Conservation (phyloP, 1,139 yeast species). For the Kodamaea derodonti region DNA sequence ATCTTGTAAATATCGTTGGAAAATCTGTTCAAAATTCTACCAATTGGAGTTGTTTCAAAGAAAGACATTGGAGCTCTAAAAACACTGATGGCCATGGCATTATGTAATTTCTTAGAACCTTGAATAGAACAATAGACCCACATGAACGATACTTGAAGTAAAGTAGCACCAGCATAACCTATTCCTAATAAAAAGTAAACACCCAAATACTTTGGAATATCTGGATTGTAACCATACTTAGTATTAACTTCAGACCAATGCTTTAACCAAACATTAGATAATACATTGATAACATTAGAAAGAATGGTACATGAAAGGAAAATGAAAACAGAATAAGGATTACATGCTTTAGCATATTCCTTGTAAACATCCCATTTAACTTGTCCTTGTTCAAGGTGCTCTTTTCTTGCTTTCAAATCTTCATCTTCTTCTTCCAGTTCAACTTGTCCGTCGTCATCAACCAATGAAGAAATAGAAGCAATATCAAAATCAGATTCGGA, state of each 20-base stretch:
- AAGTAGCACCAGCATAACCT: constrained; percentile 51
- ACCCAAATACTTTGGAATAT: constrained; percentile 65
- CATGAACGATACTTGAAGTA: constrained; percentile 65
- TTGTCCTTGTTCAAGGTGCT: constrained; percentile 88
- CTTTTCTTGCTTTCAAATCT: constrained; percentile 43
- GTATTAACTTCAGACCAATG: constrained; percentile 95
- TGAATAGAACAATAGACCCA: constrained; percentile 84
- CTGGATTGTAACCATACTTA: constrained; percentile 63
- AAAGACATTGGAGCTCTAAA: constrained; percentile 94
- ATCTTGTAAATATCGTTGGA: constrained; percentile 91
- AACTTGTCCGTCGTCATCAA: constrained; percentile 21
- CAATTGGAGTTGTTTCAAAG: constrained; percentile 96
- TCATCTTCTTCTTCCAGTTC: constrained; percentile 30
- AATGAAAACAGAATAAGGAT: constrained; percentile 59
- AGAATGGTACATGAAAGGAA: constrained; percentile 49
- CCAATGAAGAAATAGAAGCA: constrained; percentile 16
- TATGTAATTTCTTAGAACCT: constrained; percentile 77
- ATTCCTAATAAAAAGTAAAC: constrained; percentile 75
- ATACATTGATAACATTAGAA: constrained; percentile 53
- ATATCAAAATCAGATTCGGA: constrained; percentile 9
- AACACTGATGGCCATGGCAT: constrained; percentile 74
- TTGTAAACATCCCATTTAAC: constrained; percentile 86
- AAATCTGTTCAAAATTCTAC: constrained; percentile 88
- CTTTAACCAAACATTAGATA: constrained; percentile 83
- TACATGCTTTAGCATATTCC: constrained; percentile 86